Percentiles rank a stretch among this genome's conserved stretches.
Conservation (phyloP, 2,329 filamentous ascomycete species). For the Juglanconis oblonga region DNA sequence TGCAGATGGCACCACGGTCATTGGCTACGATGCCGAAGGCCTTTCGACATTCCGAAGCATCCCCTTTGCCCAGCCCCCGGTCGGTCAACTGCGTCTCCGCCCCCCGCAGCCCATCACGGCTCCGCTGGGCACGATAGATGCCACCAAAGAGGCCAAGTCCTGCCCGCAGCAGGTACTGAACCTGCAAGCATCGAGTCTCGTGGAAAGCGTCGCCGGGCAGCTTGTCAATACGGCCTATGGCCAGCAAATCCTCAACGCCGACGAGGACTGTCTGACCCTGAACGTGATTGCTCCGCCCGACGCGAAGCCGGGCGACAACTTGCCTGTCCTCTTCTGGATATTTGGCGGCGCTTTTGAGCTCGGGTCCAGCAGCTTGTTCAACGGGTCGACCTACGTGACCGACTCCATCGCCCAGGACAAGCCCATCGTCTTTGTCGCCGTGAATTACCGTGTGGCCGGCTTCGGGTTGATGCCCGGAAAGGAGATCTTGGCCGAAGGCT, state of each 20-base stretch:
- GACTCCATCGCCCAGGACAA: slow-evolving; percentile 41
- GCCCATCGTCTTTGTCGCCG: slow-evolving; percentile 60
- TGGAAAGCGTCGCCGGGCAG: slow-evolving; percentile 3
- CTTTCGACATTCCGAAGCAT: slow-evolving; percentile 7
- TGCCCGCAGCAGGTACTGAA: slow-evolving; percentile 7
- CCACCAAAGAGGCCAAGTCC: background rate
- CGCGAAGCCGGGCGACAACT: slow-evolving; percentile 37
- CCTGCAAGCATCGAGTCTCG: slow-evolving; percentile 1
- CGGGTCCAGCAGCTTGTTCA: slow-evolving; percentile 34
- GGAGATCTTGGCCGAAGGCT: slow-evolving; percentile 53
- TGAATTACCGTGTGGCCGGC: slow-evolving; percentile 61
- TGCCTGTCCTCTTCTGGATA: slow-evolving; percentile 58
- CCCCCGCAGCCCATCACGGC: slow-evolving; percentile 3
- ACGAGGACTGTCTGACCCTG: slow-evolving; percentile 51
- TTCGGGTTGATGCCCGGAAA: slow-evolving; percentile 60
- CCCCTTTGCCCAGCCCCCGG: slow-evolving; percentile 5
- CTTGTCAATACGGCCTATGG: background rate
- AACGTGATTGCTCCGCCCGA: slow-evolving; percentile 45
- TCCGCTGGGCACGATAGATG: background rate
- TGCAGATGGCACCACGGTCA: background rate
- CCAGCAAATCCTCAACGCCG: slow-evolving; percentile 30
- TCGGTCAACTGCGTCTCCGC: slow-evolving; percentile 4
- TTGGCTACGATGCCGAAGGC: slow-evolving; percentile 4
- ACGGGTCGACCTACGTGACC: slow-evolving; percentile 32
- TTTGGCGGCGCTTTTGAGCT: slow-evolving; percentile 50